Conservation (phyloP, 2,329 filamentous ascomycete species). For the Allantophomopsis lycopodina region DNA sequence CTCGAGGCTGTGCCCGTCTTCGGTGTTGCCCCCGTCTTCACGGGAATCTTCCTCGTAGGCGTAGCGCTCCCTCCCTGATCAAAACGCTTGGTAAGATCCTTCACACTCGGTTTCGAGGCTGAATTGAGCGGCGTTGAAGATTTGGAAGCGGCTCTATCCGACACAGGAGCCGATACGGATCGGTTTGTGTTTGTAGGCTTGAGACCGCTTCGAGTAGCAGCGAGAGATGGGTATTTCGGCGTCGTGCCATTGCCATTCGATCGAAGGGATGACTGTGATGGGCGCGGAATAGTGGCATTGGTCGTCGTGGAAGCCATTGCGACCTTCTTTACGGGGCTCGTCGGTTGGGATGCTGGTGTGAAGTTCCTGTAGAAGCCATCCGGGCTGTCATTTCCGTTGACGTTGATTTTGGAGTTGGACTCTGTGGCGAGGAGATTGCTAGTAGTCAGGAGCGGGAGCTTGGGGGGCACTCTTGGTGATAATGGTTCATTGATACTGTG, state of each 20-base stretch:
- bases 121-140: conserved; percentile 3
- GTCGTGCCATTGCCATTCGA: conserved; percentile 36
- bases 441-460: not conserved
- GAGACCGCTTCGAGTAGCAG: conserved; percentile 23
- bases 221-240: conserved; percentile 30
- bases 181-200: conserved; percentile 27
- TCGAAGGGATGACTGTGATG: conserved; percentile 25
- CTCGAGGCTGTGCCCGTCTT: too few species aligned
- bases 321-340: conserved; percentile 4
- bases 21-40: too few species aligned
- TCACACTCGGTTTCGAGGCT: conserved; percentile 51
- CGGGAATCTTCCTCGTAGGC: too few species aligned
- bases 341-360: too few species aligned
- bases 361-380: not conserved
- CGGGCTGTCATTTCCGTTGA: conserved; percentile 9
- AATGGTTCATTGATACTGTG: too few species aligned
- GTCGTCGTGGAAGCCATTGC: conserved; percentile 12
- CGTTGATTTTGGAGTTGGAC: conserved; percentile 1
- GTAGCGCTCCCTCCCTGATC: conserved; percentile 25
- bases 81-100: conserved; percentile 68
- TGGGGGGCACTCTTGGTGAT: not conserved
- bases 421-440: too few species aligned
- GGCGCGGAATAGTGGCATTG: conserved; percentile 23
- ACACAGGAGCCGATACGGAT: conserved; percentile 41
- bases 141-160: conserved; percentile 14